Evolutionary conservation across 768 basidiomycete species (phyloP), one percentile per base, ranked within the genome.

Genomic region (Epithele typhae): DNA sequence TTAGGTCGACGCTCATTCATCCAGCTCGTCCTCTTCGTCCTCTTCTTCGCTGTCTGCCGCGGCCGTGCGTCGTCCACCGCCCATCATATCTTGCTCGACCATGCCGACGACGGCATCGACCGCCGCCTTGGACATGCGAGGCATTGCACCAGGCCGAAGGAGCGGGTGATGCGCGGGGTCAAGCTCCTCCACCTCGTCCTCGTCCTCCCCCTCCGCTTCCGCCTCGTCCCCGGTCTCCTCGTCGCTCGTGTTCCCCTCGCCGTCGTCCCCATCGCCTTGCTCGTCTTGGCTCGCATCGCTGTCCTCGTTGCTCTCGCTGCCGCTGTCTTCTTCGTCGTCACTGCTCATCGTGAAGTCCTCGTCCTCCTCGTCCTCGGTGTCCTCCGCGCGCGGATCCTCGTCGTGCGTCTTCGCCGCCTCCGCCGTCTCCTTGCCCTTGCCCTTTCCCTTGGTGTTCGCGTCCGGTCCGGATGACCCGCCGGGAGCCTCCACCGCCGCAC

Each of bases 101-200:
- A 86, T 79, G 9, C 74, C 78, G 10, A 81, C 77, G 3, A 76
- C 82, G 68, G 78, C 75, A n/a, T 84, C 72, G 37, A 87, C 68
- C 2, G 78, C 78, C 2, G 80, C 78, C 41, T 73, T 76, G n/a
- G 78, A 80, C 77, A 87, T 81, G 17, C 55, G 49, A 4, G 82
- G 83, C 73, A 87, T 74, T 10, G 82, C 82, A 21, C 84, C 85
- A 0, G 79, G 77, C 11, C 74, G 70, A 46, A 87, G 63, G 2
- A 87, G 63, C 1, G 84, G 84, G 60, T 87, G 86, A 36, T 71
- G 69, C 18, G 70, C 70, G 4, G 74, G 74, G 35, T 77, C 70
- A 17, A 87, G 65, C 37, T 74, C 74, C 22, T 68, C 70, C 4
- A 68, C 72, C 12, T 70, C 74, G 0, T 66, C 68, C 3, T 56